phyloP scores from a whole-genome alignment of 257 asterid species.

The Nicotiana attenuata region DNA sequence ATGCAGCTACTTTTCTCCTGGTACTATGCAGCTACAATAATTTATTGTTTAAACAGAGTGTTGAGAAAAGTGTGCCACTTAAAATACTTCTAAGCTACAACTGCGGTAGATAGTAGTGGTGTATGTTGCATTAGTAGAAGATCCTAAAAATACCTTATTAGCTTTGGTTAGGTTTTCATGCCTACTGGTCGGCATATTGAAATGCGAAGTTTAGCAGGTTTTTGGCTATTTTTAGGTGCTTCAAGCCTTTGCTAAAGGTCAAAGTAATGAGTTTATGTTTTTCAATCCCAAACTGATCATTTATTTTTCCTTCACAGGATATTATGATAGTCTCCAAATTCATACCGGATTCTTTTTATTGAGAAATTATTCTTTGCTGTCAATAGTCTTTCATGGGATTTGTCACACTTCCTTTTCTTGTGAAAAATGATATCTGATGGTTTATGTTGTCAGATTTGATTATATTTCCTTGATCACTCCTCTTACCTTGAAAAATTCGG shows the following conservation, averaged over 20 bases:
- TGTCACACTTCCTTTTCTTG: neutral
- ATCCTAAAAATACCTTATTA: neutral
- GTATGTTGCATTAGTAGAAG: neutral
- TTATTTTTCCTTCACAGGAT: neutral
- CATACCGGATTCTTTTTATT: neutral
- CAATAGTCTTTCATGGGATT: neutral
- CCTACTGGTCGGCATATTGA: neutral
- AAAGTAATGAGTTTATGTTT: neutral
- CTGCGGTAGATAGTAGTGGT: neutral
- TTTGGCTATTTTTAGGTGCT: conserved; percentile 1
- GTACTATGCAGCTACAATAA: neutral
- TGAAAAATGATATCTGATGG: neutral
- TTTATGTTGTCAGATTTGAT: neutral
- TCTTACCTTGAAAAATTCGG: neutral
- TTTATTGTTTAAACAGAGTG: neutral
- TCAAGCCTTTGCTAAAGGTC: neutral
- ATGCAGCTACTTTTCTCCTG: neutral
- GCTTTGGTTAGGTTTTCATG: neutral
- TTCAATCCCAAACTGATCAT: neutral
- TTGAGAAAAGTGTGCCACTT: neutral
- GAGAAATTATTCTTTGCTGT: neutral
- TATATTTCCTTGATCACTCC: conserved; percentile 2
- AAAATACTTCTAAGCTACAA: neutral
- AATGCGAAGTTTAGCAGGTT: neutral
- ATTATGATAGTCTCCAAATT: neutral